Conservation (phyloP, 768 basidiomycete species). For the Suillus spraguei region DNA sequence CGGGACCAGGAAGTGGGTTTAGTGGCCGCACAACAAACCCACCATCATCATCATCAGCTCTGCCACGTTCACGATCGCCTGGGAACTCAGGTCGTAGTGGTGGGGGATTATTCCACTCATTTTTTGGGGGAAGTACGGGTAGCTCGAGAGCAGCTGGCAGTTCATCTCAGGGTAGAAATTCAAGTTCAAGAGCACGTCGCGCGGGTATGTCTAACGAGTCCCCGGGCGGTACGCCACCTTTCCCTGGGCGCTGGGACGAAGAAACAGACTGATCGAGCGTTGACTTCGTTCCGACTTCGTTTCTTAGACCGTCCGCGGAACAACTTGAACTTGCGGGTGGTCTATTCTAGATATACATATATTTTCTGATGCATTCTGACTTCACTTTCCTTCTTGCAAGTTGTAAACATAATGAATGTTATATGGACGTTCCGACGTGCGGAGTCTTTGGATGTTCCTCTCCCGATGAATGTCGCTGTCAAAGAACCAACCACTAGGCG, state of each 20-base stretch:
- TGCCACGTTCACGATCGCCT: slow-evolving; percentile 22
- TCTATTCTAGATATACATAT: slow-evolving; percentile 1
- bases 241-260: slow-evolving; percentile 39
- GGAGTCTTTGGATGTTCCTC: not conserved
- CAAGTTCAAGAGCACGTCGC: slow-evolving; percentile 15
- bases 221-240: slow-evolving; percentile 21
- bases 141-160: slow-evolving; percentile 21
- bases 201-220: slow-evolving; percentile 12
- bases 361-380: not conserved
- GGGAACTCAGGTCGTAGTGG: slow-evolving; percentile 24
- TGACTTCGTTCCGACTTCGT: not conserved
- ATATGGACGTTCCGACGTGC: no score
- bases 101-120: slow-evolving; percentile 28
- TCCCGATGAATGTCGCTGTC: no score
- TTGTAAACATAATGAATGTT: slow-evolving; percentile 2
- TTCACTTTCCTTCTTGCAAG: not conserved
- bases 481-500: no score
- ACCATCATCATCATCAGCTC: slow-evolving; percentile 18
- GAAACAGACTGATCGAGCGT: slow-evolving; percentile 30
- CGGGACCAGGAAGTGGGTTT: slow-evolving; percentile 24
- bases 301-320: not conserved
- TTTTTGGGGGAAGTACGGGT: slow-evolving; percentile 30
- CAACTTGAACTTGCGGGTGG: not conserved
- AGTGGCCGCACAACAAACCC: slow-evolving; percentile 18
- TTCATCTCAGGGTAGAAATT: slow-evolving; percentile 15